Evolutionary conservation across 768 basidiomycete genomes (phyloP).

Genomic region (Neoboletus brunneissimus): DNA sequence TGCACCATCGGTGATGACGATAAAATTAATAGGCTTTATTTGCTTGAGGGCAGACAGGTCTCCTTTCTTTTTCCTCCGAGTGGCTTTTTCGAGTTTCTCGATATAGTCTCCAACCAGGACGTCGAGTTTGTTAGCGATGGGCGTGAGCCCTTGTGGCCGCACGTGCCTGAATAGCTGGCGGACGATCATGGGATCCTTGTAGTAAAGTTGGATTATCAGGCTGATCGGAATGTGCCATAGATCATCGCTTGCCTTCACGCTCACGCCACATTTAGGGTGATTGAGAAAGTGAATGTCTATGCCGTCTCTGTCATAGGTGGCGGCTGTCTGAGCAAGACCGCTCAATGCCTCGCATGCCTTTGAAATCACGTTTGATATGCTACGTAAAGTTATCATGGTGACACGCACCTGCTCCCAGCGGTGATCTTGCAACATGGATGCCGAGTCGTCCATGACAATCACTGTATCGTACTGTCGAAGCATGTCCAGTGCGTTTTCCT

Average conservation of each 20-base stretch:
- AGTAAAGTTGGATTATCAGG: not conserved
- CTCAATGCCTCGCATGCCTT: constrained; percentile 31
- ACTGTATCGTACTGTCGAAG: constrained; percentile 53
- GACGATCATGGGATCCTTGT: constrained; percentile 39
- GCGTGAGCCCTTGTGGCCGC: constrained; percentile 43
- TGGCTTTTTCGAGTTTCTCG: constrained; percentile 33
- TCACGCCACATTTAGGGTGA: constrained; percentile 27
- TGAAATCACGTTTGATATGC: not conserved
- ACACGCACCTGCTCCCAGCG: constrained; percentile 50
- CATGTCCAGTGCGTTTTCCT: constrained; percentile 33
- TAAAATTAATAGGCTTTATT: constrained; percentile 56
- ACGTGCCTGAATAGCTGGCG: constrained; percentile 43
- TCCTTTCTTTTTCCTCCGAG: constrained; percentile 21
- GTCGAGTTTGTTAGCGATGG: constrained; percentile 43
- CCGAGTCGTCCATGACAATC: constrained; percentile 59
- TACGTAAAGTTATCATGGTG: not conserved
- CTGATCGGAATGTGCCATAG: not conserved
- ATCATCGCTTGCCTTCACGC: constrained; percentile 37
- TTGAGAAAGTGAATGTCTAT: constrained; percentile 66
- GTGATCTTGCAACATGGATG: constrained; percentile 45
- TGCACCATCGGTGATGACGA: constrained; percentile 63
- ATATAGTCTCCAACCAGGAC: constrained; percentile 39
- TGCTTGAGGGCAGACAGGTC: constrained; percentile 23
- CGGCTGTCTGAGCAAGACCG: constrained; percentile 46
- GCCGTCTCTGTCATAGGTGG: constrained; percentile 53